Evolutionary conservation across 495 filamentous ascomycete genomes (phyloP), one percentile per base, ranked within the genome.

Genomic region (Penicillium chermesinum): DNA sequence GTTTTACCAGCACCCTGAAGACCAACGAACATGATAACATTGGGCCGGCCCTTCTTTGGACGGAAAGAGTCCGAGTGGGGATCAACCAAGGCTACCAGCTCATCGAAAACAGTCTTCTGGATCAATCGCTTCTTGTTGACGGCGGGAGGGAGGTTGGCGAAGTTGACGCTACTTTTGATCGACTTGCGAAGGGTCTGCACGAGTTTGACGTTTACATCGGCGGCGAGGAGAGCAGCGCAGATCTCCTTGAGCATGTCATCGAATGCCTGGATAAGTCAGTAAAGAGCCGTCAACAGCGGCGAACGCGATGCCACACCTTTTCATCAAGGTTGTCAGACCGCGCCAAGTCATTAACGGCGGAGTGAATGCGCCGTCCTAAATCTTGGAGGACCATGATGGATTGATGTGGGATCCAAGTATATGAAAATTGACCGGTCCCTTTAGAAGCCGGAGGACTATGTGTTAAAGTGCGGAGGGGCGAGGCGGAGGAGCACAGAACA

Each of bases 11-110:
- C 85, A 71, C 93, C 93, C 63, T 99, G 93, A 36, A 99, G 74
- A 63, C 93, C 93, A 48, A 99, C 94, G 56, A 99, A 96, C 93
- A 99, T 99, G 63, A 99, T 96, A 55, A 97, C 87, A 67, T 96
- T 97, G 38, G 85, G 72, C 57, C 91, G 93, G 47, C 89, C 88
- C 67, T 99, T 99, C 74, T 93, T 95, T 17, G 94, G 93, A 55
- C 93, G 90, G 78, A 95, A 99, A 0, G 91, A 84, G 48, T 95
- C 89, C 52, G 87, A 88, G 70, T 96, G 93, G 14, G 93, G 93
- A 59, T 99, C 89, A 41, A 99, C 93, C 38, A 99, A 83, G 50
- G 86, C 83, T 45, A 97, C 93, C 41, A 99, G 82, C 64, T 96
- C 90, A 64, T 99, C 94, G 65, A 91, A 99, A 55, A 99, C 94